Evolutionary conservation across 805 yeast genomes (phyloP).

Genomic region (Metschnikowia cubensis): DNA sequence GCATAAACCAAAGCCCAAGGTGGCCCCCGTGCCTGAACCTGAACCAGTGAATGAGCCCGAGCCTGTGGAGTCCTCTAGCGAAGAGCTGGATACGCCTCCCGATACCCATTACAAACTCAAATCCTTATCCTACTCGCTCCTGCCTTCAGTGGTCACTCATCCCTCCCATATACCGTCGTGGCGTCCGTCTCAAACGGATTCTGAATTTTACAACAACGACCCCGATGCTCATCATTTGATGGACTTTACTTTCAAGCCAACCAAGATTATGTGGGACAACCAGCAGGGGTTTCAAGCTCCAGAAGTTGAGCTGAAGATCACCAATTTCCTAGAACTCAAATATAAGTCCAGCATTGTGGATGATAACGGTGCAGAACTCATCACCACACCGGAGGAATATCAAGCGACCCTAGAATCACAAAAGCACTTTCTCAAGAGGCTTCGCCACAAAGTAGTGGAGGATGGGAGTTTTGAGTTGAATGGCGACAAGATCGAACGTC

Average conservation of each 20-base stretch:
- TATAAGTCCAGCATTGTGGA: constrained; percentile 37
- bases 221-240: constrained; percentile 19
- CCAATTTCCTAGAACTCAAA: constrained; percentile 24
- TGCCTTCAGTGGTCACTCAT: constrained; percentile 37
- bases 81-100: constrained; percentile 3
- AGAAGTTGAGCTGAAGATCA: constrained; percentile 24
- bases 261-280: constrained; percentile 11
- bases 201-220: constrained; percentile 16
- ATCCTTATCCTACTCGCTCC: constrained; percentile 28
- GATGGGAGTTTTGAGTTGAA: constrained; percentile 38
- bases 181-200: constrained; percentile 27
- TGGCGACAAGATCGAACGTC: constrained; percentile 46
- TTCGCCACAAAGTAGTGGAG: constrained; percentile 33
- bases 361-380: constrained; percentile 31
- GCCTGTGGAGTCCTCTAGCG: not conserved
- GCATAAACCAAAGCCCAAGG: not conserved
- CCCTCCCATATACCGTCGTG: constrained; percentile 44
- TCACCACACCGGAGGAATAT: constrained; percentile 51
- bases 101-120: constrained; percentile 26
- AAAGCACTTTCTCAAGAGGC: constrained; percentile 43
- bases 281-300: constrained; percentile 22
- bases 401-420: constrained; percentile 55
- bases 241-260: constrained; percentile 15
- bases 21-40: not conserved
- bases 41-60: not conserved